phyloP scores from a whole-genome alignment of 2,329 filamentous ascomycete genomes.

The Neoarthrinium moseri region DNA sequence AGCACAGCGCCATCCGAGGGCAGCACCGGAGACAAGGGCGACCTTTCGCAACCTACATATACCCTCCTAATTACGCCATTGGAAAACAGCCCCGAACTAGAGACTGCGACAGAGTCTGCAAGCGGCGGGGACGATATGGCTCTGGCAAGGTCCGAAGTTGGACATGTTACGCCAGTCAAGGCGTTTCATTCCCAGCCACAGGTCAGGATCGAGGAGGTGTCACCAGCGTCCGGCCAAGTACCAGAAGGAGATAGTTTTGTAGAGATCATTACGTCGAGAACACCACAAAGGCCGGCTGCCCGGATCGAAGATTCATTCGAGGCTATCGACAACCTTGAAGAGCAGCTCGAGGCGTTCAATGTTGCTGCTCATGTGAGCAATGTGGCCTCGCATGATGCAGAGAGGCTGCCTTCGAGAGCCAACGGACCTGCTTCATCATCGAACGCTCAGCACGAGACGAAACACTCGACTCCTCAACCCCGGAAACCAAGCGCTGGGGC shows the following conservation, averaged over 20 bases:
- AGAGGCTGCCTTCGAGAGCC: slow-evolving; percentile 10
- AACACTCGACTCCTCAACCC: background rate
- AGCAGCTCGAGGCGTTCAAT: slow-evolving; percentile 56
- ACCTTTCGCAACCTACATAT: slow-evolving; percentile 36
- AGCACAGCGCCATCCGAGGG: slow-evolving; percentile 27
- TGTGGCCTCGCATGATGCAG: slow-evolving; percentile 16
- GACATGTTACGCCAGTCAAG: slow-evolving; percentile 16
- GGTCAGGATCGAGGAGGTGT: slow-evolving; percentile 12
- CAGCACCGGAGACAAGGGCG: slow-evolving; percentile 17
- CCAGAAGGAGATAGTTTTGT: slow-evolving; percentile 32
- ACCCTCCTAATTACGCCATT: slow-evolving; percentile 37
- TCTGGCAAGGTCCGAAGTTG: slow-evolving; percentile 12
- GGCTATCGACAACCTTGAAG: slow-evolving; percentile 60
- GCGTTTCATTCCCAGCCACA: slow-evolving; percentile 6
- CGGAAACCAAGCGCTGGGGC: slow-evolving; percentile 15
- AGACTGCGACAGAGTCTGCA: slow-evolving; percentile 4
- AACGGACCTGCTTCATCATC: slow-evolving; percentile 11
- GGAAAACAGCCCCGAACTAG: slow-evolving; percentile 19
- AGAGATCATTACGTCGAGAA: slow-evolving; percentile 32
- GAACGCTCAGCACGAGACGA: background rate
- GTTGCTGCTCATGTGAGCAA: slow-evolving; percentile 23
- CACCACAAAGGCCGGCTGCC: slow-evolving; percentile 29
- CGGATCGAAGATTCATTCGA: slow-evolving; percentile 65
- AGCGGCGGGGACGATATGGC: slow-evolving; percentile 18
- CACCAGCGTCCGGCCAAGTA: slow-evolving; percentile 21